phyloP scores from a whole-genome alignment of 805 yeast species.

The Cyberlindnera euphorbiiphila region DNA sequence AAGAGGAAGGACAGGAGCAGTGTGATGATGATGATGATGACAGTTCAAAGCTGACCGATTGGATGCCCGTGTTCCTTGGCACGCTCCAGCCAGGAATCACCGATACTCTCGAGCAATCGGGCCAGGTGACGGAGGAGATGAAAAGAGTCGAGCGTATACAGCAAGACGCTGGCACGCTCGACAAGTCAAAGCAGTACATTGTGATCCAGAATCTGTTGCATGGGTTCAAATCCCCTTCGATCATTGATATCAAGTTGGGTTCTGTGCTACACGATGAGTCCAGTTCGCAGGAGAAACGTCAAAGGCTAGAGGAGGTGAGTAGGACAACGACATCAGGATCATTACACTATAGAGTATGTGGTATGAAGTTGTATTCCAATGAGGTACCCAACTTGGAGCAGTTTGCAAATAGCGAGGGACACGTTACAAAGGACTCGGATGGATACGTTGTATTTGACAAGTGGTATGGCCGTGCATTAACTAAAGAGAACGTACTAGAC shows the following conservation, averaged over 20 bases:
- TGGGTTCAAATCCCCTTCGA: conserved; percentile 62
- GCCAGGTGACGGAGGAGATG: conserved; percentile 24
- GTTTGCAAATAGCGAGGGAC: conserved; percentile 15
- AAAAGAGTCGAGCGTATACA: conserved; percentile 1
- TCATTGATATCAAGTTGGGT: conserved; percentile 85
- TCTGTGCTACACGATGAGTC: conserved; percentile 58
- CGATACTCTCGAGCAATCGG: conserved; percentile 24
- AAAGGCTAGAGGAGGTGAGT: conserved; percentile 62
- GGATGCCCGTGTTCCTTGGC: conserved; percentile 68
- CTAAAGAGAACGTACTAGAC: conserved; percentile 36
- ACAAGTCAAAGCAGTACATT: conserved; percentile 36
- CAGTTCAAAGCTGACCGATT: conserved; percentile 40
- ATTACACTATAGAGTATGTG: conserved; percentile 76
- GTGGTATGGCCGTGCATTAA: conserved; percentile 63
- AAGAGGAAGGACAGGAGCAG: conserved; percentile 16
- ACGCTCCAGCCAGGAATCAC: conserved; percentile 45
- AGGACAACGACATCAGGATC: conserved; percentile 75
- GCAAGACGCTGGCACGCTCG: neutral
- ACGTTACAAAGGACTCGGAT: conserved; percentile 27
- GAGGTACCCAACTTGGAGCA: conserved; percentile 13
- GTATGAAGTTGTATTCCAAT: conserved; percentile 59
- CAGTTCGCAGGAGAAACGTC: conserved; percentile 55
- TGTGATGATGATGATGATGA: conserved; percentile 25
- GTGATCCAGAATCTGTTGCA: conserved; percentile 69
- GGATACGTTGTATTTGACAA: conserved; percentile 58